Evolutionary conservation across 257 asterid genomes (phyloP), one percentile per base, ranked within the genome.

Genomic region (Primulina eburnea): DNA sequence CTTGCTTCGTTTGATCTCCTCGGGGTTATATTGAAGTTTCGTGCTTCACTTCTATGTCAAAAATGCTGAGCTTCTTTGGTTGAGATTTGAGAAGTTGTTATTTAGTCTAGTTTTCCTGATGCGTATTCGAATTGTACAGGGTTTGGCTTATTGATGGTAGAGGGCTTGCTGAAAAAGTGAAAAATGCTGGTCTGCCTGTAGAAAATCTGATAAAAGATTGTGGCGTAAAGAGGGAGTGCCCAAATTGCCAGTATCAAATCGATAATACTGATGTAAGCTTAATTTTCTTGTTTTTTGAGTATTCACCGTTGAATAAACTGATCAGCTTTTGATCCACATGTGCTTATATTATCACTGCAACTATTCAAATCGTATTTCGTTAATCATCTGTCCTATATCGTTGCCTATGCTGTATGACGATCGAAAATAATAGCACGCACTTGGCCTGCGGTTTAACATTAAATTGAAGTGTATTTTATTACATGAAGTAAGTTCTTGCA

Each of bases 191-290:
- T 78, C 50, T 75, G 10, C 86, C 86, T 2, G 72, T 82, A 65
- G 78, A 78, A 6, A 8, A 57, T 69, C 90, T 84, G 74, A 82
- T 84, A 76, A 77, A 88, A 24, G 98, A 89, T 73, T 83, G 85
- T 35, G 98, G 89, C 65, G 95, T 95, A 7, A 83, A 75, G 35
- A 71, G 74, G 4, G 83, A 73, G 73, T 92, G 98, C 80, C 97
- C 95, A 63, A 86, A 82, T 28, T 94, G 98, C 80, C 78, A 76
- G 14, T 65, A 62, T 70, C 40, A 52, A 37, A 81, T 94, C 50
- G 92, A 88, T 68, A 88, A 83, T 67, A 83, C 84, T 37, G 89
- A 92, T 72, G 98, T 94, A 83, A 87, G 95, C 67, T 79, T 69
- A 2, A 24, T 65, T 28, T 8, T 21, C 24, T 62, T 9, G 20